Base-by-base conservation (phyloP, 2,329 filamentous ascomycete genomes). In the Neocatenulostroma microsporum region DNA sequence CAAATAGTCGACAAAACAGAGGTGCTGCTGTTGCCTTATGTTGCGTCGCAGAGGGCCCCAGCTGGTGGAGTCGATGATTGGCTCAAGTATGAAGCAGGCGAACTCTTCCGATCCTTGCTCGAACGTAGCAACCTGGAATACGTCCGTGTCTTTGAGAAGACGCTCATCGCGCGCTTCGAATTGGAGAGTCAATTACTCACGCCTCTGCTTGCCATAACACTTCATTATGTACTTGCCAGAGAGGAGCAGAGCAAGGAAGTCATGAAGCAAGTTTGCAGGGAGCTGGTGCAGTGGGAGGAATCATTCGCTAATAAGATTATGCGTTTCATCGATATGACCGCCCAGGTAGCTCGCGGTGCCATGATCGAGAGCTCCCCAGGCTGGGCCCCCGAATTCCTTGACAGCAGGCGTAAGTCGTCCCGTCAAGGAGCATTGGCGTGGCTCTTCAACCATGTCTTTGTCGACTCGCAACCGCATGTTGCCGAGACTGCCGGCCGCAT, bases 141-240 rank as follows among this genome's bases (percentile, higher is more conserved):
- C 13, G 20, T 17, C 5, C 15, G 7, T 3, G 3, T 30, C 6
- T 26, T 46, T 19, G 34, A 36, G 20, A 13, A 21, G 4, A 36
- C 36, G 19, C 24, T 50, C 8, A 14, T 45, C 10, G 12, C 20
- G 11, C 35, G 46, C 27, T 42, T 48, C 37, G 44, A 46, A 21
- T 15, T 28, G n/a, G 49, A 53, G 35, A 39, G 49, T 21, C 34
- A 49, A 10, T 35, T 36, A 5, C 36, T 53, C 15, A 18, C 28
- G 4, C 36, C 46, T 10, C 25, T 51, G 10, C 29, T 51, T 24
- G 29, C 38, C 27, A 31, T 53, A 25, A 37, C 42, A 13, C 34
- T 46, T 14, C 39, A 50, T 24, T 50, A 41, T 30, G 47, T 44
- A 34, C 21, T 25, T 7, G 24, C 18, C 21, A 13, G 18, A n/a